Conservation (phyloP, 148 eudicot genomes). For the Euryodendron excelsum region DNA sequence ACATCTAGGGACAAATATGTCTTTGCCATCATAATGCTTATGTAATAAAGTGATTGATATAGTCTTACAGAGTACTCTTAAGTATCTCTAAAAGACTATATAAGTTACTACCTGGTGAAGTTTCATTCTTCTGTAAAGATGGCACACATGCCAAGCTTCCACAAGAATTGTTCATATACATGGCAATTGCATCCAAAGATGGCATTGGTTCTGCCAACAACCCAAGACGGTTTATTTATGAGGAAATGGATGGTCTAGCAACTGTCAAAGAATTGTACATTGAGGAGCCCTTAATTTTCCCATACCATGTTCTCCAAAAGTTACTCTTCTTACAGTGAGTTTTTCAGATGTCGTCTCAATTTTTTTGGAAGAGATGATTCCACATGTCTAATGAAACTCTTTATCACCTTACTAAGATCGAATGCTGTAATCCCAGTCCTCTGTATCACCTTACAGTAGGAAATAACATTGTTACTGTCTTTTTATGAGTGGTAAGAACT, state of each 20-base stretch:
- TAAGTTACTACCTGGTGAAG: conserved; percentile 45
- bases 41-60: neutral
- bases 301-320: conserved; percentile 97
- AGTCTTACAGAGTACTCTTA: neutral
- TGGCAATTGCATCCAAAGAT: conserved; percentile 85
- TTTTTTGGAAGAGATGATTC: conserved; percentile 93
- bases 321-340: conserved; percentile 90
- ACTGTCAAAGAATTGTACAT: too few relatives aligned
- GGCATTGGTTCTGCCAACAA: conserved; percentile 98
- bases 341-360: conserved; percentile 85
- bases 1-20: neutral
- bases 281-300: conserved; percentile 98
- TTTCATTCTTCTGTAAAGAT: conserved; percentile 54
- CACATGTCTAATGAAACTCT: conserved; percentile 93
- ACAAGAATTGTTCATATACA: conserved; percentile 58
- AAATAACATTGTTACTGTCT: conserved; percentile 93
- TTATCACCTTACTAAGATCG: conserved; percentile 99
- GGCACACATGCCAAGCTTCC: conserved; percentile 66
- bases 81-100: neutral
- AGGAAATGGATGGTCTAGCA: conserved; percentile 72
- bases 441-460: conserved; percentile 94
- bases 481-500: conserved; percentile 95
- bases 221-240: conserved; percentile 77
- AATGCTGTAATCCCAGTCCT: conserved; percentile 96
- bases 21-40: neutral